Base-by-base conservation (phyloP, 257 asterid genomes). In the Solanum clarkiae region DNA sequence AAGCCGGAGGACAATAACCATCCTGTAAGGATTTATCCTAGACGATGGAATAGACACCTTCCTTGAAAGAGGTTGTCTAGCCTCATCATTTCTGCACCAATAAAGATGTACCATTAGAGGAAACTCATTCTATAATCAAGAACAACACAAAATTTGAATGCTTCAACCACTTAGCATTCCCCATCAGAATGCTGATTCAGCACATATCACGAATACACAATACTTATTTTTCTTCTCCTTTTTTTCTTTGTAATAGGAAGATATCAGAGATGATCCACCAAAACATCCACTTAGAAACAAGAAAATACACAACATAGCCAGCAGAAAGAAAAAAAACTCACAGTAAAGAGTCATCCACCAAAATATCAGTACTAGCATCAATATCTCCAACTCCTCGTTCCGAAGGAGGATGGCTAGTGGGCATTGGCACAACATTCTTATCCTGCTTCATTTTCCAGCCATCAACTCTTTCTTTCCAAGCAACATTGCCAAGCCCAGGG, bases 371-470 rank as follows among this genome's bases (percentile, higher is more conserved):
- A 86, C 95, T 91, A 1, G 98, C 97, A 85, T 97, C 98, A 71
- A 95, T 94, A 89, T 97, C 99, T 63, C 95, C 98, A 70, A 51
- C 91, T 60, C 98, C 98, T 89, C 98, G 91, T 91, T 94, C 98
- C 40, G 97, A 94, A 90, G 98, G 97, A 84, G 97, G 96, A 85
- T 91, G 97, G 91, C 97, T 94, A 74, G 94, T 87, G 55, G 98
- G 90, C 94, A 97, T 86, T 59, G 94, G 98, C 65, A 90, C 87
- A 70, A 83, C 94, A 87, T 97, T 94, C 90, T 95, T 97, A 86
- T 97, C 98, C 89, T 95, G 98, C 90, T 95, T 97, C 98, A 95
- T 95, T 90, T 95, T 95, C 99, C 99, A 97, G 90, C 98, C 99
- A 87, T 94, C 80, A 70, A 69, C 98, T 92, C 99, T 95, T 87